Conservation (phyloP, 2,329 filamentous ascomycete genomes). For the Monilinia vaccinii-corymbosi region DNA sequence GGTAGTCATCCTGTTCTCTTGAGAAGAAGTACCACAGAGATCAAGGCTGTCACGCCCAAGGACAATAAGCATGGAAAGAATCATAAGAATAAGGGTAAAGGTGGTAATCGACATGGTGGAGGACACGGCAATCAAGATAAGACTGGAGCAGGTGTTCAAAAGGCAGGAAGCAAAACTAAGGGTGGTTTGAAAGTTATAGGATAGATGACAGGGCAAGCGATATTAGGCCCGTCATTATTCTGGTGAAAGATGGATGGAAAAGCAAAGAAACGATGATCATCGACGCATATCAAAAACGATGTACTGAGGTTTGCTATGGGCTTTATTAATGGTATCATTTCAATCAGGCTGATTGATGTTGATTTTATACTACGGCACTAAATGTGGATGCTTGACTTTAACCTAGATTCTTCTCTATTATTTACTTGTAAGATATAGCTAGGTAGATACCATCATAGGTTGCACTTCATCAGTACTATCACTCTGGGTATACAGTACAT, state of each 20-base stretch:
- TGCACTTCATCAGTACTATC: too few relatives aligned
- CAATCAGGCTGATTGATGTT: background rate
- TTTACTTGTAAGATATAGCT: background rate
- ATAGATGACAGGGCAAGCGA: slow-evolving; percentile 28
- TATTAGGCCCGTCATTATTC: background rate
- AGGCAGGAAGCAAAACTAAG: slow-evolving; percentile 59
- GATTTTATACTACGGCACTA: background rate
- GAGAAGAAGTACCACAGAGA: slow-evolving; percentile 83
- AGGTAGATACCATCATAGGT: background rate
- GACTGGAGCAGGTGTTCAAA: slow-evolving; percentile 45
- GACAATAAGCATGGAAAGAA: slow-evolving; percentile 44
- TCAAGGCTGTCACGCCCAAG: slow-evolving; percentile 64
- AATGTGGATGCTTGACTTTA: background rate
- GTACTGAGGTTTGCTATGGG: background rate
- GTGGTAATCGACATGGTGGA: slow-evolving; percentile 29
- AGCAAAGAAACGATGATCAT: background rate
- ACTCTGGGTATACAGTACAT: too few relatives aligned
- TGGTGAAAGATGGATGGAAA: background rate
- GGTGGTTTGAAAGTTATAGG: slow-evolving; percentile 53
- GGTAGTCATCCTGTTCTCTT: slow-evolving; percentile 89
- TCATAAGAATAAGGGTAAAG: slow-evolving; percentile 33
- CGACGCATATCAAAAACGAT: background rate
- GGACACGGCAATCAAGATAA: slow-evolving; percentile 30
- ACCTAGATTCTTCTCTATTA: background rate
- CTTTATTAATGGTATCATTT: background rate